Evolutionary conservation across 1,284 basidiomycete species (phyloP).

Genomic region (Heterobasidion occidentale): DNA sequence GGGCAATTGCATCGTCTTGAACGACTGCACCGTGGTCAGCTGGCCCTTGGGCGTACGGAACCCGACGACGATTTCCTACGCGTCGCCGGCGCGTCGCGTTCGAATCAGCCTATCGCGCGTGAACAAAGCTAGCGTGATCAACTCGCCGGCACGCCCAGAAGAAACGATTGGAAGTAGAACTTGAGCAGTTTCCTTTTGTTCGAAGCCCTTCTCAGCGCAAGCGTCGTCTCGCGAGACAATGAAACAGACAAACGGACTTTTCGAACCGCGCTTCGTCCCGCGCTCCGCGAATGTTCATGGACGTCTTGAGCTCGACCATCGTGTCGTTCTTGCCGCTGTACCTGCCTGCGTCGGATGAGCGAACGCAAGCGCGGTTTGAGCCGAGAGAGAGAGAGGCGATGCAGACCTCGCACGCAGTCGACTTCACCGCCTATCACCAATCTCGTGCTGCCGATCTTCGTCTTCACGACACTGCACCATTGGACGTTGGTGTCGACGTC

Average conservation of each 20-base stretch:
- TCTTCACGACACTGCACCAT: slow-evolving; percentile 92
- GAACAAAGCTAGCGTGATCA: background rate
- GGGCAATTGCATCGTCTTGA: slow-evolving; percentile 68
- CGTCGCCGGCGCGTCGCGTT: background rate
- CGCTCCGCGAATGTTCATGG: slow-evolving; percentile 63
- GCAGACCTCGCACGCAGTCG: slow-evolving; percentile 79
- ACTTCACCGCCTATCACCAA: slow-evolving; percentile 92
- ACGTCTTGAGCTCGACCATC: slow-evolving; percentile 93
- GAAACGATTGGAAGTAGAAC: slow-evolving; percentile 93
- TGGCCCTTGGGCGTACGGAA: slow-evolving; percentile 80
- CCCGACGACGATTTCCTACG: slow-evolving; percentile 82
- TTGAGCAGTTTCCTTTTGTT: slow-evolving; percentile 73
- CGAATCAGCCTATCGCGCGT: background rate
- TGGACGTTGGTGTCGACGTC: slow-evolving; percentile 92
- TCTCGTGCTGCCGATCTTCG: slow-evolving; percentile 76
- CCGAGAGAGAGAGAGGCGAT: slow-evolving; percentile 1
- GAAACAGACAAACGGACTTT: slow-evolving; percentile 41
- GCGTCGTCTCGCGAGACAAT: background rate
- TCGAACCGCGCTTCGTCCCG: slow-evolving; percentile 77
- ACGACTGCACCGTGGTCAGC: slow-evolving; percentile 53
- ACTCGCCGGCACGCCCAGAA: slow-evolving; percentile 83
- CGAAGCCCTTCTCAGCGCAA: background rate
- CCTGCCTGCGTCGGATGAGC: slow-evolving; percentile 29
- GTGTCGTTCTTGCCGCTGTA: slow-evolving; percentile 53
- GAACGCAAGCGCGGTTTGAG: background rate